Evolutionary conservation across 2,329 filamentous ascomycete genomes (phyloP), one percentile per base, ranked within the genome.

Genomic region (Diaporthe sp.): DNA sequence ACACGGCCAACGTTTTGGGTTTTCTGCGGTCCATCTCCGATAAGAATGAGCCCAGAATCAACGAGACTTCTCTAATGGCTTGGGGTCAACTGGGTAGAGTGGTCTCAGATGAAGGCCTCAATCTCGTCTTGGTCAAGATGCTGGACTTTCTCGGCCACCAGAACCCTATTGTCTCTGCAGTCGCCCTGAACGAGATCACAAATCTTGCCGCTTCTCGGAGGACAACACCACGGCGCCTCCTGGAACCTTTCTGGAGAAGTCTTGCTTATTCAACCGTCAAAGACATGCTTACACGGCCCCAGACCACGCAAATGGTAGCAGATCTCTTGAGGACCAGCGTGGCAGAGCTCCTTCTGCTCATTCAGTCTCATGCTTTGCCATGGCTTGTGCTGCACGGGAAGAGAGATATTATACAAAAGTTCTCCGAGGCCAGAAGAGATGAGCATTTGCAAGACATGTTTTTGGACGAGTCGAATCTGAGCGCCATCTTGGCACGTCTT

Each of bases 191-290:
- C 78, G 96, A 98, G 84, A 86, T 98, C 53, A 88, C 94, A 28
- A 92, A 92, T 76, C 88, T 98, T 67, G 94, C 95, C 1, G 89
- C 93, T 70, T 86, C 88, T 65, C 89, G 92, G 55, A 87, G 88
- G 4, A 87, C 91, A 51, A 93, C 91, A 1, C 89, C 93, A 2
- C 88, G 89, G 39, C 91, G 92, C 22, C 86, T 99, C 0, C 93
- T 98, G 74, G 92, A 93, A 73, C 95, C 96, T 0, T 98, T 95
- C 82, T 98, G 96, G 96, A 91, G 92, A 78, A 96, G 91, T 42
- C 88, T 99, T 59, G 96, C 95, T 0, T 93, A 96, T 75, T 90
- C 93, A 68, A 92, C 95, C 2, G 93, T 97, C 39, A 96, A 95
- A 82, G 95, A 98, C 79, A 89, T 98, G 76, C 89, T 93, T 31